Evolutionary conservation across 257 asterid species (phyloP).

Genomic region (Eustoma russellianum): DNA sequence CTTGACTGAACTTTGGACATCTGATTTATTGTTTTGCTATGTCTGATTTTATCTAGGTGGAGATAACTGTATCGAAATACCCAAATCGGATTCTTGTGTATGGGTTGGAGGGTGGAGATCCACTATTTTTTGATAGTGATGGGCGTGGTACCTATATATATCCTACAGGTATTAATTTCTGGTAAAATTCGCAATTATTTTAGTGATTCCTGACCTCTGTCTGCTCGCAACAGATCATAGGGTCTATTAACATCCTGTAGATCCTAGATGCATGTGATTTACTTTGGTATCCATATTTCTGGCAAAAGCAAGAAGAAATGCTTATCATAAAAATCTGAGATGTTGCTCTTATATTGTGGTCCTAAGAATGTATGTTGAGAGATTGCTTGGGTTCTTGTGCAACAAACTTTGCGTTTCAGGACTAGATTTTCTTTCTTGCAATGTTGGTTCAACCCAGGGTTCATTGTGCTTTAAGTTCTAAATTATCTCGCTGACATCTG

Average conservation of each 20-base stretch:
- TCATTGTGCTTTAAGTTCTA: neutral
- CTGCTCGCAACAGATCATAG: neutral
- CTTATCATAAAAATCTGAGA: neutral
- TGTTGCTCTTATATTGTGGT: too few species aligned
- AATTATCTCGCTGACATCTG: conserved; percentile 5
- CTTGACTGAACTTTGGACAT: neutral
- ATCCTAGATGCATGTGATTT: neutral
- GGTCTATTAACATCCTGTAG: neutral
- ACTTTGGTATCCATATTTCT: neutral
- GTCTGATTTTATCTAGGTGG: conserved; percentile 38
- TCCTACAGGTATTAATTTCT: conserved; percentile 68
- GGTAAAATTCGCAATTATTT: neutral
- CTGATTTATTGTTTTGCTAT: too few species aligned
- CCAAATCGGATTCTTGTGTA: conserved; percentile 89
- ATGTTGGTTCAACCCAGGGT: too few species aligned
- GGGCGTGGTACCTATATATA: conserved; percentile 82
- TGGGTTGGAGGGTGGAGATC: conserved; percentile 78
- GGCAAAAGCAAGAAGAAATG: neutral
- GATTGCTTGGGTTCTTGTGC: neutral
- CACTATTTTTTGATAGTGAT: conserved; percentile 72
- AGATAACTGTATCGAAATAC: conserved; percentile 59
- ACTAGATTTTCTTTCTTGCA: too few species aligned
- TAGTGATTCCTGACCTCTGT: neutral
- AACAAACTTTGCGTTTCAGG: neutral
- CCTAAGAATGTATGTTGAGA: too few species aligned